Percentiles rank a stretch among this genome's conserved stretches.
Conservation (phyloP, 2,329 filamentous ascomycete genomes). For the Aureobasidium musti region DNA sequence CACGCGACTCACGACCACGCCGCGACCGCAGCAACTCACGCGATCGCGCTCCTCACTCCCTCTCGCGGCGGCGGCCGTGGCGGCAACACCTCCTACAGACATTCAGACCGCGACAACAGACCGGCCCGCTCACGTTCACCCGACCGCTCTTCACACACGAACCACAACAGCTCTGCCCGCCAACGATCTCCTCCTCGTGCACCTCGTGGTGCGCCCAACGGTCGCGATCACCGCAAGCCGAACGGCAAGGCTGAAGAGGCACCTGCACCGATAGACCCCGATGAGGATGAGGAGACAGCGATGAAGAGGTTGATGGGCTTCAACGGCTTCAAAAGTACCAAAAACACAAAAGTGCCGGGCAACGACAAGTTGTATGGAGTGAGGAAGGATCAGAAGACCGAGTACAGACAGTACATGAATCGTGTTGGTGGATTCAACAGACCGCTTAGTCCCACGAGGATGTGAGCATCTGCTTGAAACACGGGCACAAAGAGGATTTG, state of each 20-base stretch:
- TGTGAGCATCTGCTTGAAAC: conserved; percentile 14
- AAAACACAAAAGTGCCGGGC: conserved; percentile 82
- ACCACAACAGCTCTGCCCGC: conserved; percentile 5
- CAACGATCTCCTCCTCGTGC: conserved; percentile 8
- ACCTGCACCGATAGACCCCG: conserved; percentile 32
- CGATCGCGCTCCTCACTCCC: conserved; percentile 14
- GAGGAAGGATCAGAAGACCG: conserved; percentile 87
- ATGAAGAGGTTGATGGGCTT: conserved; percentile 94
- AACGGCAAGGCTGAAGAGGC: conserved; percentile 35
- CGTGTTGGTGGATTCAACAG: conserved; percentile 78
- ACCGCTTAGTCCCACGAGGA: conserved; percentile 58
- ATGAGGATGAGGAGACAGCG: conserved; percentile 64
- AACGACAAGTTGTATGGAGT: conserved; percentile 78
- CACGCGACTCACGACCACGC: conserved; percentile 10
- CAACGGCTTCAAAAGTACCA: conserved; percentile 78
- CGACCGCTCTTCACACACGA: not conserved
- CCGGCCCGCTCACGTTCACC: conserved; percentile 20
- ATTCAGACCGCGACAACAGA: not conserved
- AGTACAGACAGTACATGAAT: conserved; percentile 98
- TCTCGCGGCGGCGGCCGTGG: conserved; percentile 1
- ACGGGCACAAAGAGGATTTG: conserved; percentile 43
- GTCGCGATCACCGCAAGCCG: conserved; percentile 1
- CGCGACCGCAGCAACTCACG: conserved; percentile 23
- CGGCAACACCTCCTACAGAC: not conserved
- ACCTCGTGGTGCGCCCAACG: conserved; percentile 6